Conservation (phyloP, 164 flowering plant genomes). For the Litsea cubeba region DNA sequence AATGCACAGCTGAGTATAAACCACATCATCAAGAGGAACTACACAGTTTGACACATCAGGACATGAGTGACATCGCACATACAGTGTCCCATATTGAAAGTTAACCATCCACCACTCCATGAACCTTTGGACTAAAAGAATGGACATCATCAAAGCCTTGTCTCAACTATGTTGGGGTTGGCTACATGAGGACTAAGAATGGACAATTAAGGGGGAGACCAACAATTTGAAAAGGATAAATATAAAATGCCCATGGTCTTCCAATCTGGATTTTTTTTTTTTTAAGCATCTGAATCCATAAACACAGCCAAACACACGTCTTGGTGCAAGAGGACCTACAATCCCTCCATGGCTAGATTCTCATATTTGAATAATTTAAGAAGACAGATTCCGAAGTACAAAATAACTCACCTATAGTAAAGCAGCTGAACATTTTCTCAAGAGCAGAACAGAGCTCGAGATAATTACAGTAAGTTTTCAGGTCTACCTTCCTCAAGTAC, state of each 20-base stretch:
- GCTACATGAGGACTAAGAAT: no score
- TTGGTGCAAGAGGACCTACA: neutral
- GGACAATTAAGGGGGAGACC: neutral
- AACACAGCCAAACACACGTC: neutral
- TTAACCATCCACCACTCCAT: neutral
- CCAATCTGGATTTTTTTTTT: neutral
- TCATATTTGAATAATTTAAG: neutral
- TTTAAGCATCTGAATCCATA: neutral
- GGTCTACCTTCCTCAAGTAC: slow-evolving; percentile 85
- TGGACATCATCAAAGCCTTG: no score
- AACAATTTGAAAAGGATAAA: no score
- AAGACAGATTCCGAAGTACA: neutral
- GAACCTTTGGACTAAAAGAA: neutral
- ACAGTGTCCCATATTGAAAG: neutral
- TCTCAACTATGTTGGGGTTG: no score
- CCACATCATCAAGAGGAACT: no score
- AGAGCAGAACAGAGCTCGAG: slow-evolving; percentile 75
- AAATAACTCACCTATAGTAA: slow-evolving; percentile 62
- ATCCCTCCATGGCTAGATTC: neutral
- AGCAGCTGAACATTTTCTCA: slow-evolving; percentile 92
- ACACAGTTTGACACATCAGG: no score
- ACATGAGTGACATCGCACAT: no score
- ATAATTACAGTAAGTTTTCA: slow-evolving; percentile 59
- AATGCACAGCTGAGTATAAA: no score
- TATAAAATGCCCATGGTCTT: neutral